Conservation (phyloP, 257 asterid species). For the Lithospermum erythrorhizon region DNA sequence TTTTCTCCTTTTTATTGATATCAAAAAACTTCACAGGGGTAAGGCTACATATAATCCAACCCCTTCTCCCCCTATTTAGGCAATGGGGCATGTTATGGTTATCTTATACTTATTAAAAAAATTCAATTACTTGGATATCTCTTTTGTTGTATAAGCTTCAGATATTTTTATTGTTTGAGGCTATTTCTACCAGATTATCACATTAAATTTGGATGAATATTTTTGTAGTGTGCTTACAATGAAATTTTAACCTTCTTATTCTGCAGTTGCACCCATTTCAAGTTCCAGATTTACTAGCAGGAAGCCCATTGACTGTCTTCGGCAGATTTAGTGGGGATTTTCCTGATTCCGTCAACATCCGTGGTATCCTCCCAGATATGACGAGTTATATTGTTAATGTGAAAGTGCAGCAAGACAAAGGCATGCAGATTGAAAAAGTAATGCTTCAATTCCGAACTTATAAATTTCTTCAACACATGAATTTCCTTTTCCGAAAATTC, state of each 20-base stretch:
- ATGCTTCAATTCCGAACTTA: slow-evolving; percentile 12
- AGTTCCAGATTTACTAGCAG: slow-evolving; percentile 57
- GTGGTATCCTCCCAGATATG: slow-evolving; percentile 54
- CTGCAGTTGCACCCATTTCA: slow-evolving; percentile 58
- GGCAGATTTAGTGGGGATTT: slow-evolving; percentile 67
- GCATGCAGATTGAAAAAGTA: slow-evolving; percentile 65
- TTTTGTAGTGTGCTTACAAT: background rate
- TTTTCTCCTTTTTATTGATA: no score
- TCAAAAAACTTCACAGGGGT: no score
- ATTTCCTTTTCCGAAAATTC: background rate
- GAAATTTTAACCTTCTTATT: background rate
- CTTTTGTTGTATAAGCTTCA: no score
- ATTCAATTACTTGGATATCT: no score
- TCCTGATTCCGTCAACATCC: slow-evolving; percentile 41
- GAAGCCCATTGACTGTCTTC: slow-evolving; percentile 52
- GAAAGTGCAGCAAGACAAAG: slow-evolving; percentile 50
- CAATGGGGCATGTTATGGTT: no score
- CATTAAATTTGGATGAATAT: background rate
- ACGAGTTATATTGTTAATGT: slow-evolving; percentile 32
- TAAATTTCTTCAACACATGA: background rate
- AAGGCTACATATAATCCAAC: no score
- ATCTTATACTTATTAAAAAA: no score
- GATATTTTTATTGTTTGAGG: background rate
- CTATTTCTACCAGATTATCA: background rate
- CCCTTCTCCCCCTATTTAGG: no score